A percentile compares a stretch with the other conserved stretches of the same genome.
phyloP scores from a whole-genome alignment of 805 yeast species.

The Candida suzukii region DNA sequence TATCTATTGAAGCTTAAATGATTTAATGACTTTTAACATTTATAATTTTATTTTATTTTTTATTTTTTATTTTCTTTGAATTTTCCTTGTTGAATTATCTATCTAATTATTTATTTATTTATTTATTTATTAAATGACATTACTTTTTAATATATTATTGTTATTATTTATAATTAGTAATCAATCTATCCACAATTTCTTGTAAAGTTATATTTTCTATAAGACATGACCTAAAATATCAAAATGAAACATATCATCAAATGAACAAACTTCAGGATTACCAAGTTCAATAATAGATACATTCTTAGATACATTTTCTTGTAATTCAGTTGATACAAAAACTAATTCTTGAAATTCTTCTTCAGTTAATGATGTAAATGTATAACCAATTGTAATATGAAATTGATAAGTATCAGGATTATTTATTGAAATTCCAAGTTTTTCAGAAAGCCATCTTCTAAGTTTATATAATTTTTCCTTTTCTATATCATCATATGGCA shows the following conservation, averaged over 20 bases:
- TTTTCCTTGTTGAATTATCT: background rate
- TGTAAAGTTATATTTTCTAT: no score
- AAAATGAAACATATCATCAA: constrained; percentile 14
- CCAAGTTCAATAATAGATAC: constrained; percentile 7
- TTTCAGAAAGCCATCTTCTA: constrained; percentile 6
- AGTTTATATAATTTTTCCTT: constrained; percentile 4
- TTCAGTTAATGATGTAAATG: constrained; percentile 8
- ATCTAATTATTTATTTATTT: no score
- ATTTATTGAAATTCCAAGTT: constrained; percentile 4
- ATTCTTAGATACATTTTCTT: constrained; percentile 1
- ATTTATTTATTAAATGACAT: background rate
- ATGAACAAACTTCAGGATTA: constrained; percentile 11
- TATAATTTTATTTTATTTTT: no score
- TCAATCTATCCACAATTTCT: no score
- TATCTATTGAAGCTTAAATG: background rate
- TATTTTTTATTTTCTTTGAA: background rate
- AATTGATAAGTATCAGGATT: constrained; percentile 5
- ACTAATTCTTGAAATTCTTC: constrained; percentile 10
- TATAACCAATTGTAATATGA: constrained; percentile 13
- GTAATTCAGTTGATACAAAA: constrained; percentile 5
- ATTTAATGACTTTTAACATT: background rate
- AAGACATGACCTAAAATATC: constrained; percentile 4
- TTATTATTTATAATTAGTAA: no score
- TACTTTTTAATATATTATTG: no score
- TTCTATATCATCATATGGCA: constrained; percentile 8